Percentiles rank a stretch among this genome's conserved stretches.
These are phyloP conservation scores for Graphiopsis chlorocephala DNA, from an alignment of 2,329 filamentous ascomycete genomes.

Conservation along the genomic window DNA sequence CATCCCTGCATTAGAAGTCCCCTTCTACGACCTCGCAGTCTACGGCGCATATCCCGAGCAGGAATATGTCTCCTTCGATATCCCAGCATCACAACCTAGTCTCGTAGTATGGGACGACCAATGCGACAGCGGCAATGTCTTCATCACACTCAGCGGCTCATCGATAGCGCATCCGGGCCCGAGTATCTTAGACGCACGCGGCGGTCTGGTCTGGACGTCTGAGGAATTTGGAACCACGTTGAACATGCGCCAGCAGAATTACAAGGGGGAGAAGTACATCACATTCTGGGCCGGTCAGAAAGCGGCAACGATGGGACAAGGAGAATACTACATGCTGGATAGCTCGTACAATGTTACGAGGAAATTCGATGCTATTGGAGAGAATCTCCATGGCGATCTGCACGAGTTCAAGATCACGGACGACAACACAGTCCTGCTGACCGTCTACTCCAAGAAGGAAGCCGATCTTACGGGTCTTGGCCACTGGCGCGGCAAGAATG, in stretches of 20 bases:
- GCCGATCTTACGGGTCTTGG: constrained; percentile 29
- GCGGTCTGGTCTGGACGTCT: constrained; percentile 35
- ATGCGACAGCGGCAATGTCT: constrained; percentile 31
- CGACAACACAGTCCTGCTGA: constrained; percentile 43
- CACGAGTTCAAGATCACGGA: constrained; percentile 47
- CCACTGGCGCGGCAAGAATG: constrained; percentile 27
- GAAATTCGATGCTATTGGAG: constrained; percentile 30
- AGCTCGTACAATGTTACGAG: constrained; percentile 27
- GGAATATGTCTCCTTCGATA: constrained; percentile 29
- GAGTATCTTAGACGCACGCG: constrained; percentile 35
- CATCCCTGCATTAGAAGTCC: constrained; percentile 26
- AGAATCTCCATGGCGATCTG: constrained; percentile 36
- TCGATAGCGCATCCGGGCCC: constrained; percentile 32
- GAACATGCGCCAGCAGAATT: constrained; percentile 36
- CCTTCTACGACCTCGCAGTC: constrained; percentile 34
- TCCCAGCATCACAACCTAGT: constrained; percentile 27
- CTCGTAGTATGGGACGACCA: constrained; percentile 31
- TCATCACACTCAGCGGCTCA: constrained; percentile 32
- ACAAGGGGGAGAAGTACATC: constrained; percentile 36
- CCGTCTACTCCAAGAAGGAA: constrained; percentile 40
- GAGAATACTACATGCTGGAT: constrained; percentile 36
- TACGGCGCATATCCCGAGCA: constrained; percentile 31
- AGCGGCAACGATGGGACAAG: constrained; percentile 33
- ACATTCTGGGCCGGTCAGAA: constrained; percentile 42
- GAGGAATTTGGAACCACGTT: constrained; percentile 31